Evolutionary conservation across 306 rosid genomes (phyloP).

Genomic region (Mimosa pudica): DNA sequence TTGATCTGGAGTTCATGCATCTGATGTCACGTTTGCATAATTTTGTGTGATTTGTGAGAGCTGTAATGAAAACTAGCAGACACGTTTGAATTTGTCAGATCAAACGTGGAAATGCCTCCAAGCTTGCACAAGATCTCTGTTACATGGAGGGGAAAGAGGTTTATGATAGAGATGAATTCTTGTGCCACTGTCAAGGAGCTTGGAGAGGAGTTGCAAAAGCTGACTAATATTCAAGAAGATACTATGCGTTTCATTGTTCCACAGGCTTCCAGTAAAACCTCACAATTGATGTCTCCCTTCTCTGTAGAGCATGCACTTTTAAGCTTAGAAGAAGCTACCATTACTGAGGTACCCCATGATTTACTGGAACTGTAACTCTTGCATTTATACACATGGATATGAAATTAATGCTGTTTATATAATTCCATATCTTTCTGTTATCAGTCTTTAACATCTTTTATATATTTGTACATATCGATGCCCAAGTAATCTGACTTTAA

Average conservation of each 20-base stretch:
- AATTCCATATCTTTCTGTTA: not conserved
- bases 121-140: constrained; percentile 46
- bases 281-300: constrained; percentile 76
- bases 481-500: too few species aligned
- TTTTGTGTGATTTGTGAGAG: not conserved
- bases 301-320: constrained; percentile 65
- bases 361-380: constrained; percentile 15
- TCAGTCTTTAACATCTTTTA: constrained; percentile 20
- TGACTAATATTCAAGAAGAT: constrained; percentile 68
- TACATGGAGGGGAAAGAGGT: constrained; percentile 81
- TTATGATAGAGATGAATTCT: constrained; percentile 53
- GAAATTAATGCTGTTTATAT: constrained; percentile 10
- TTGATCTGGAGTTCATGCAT: not conserved
- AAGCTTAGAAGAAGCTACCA: constrained; percentile 63
- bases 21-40: not conserved
- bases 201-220: constrained; percentile 65
- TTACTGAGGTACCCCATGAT: constrained; percentile 56
- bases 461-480: not conserved
- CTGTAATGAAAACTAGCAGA: not conserved
- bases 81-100: constrained; percentile 49
- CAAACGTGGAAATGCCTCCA: constrained; percentile 55
- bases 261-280: constrained; percentile 48
- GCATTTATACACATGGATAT: constrained; percentile 13
- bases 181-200: constrained; percentile 71
- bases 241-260: constrained; percentile 89